Evolutionary conservation across 2,329 filamentous ascomycete genomes (phyloP), one percentile per base, ranked within the genome.

Genomic region (Raffaelea arxii): DNA sequence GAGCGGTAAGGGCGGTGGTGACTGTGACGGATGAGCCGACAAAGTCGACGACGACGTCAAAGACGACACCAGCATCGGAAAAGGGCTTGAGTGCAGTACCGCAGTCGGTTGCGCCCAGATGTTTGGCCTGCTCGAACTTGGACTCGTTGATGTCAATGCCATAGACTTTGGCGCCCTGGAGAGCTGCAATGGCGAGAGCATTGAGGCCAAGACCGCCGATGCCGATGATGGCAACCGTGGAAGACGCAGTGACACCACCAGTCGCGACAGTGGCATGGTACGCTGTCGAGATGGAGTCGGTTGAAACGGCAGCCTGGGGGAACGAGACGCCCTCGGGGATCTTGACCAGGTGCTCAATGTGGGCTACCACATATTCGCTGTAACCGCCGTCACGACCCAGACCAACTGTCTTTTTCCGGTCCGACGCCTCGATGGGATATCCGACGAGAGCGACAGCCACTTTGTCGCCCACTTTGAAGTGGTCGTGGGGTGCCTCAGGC

Each of bases 91-190:
- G 19, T 23, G 38, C 23, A 14, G 19, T 40, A 12, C 21, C 38
- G 12, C 38, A 40, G 21, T 21, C 38, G 9, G 25, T 23, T n/a
- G 38, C 38, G 38, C 38, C 38, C 21, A 44, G 41, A 10, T 41
- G 46, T 19, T 38, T 43, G 21, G 42, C 46, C 5, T 47, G 41
- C 21, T 32, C 37, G 30, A 47, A 47, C 22, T 46, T 47, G 16
- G 30, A 39, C 45, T 47, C 45, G 40, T 47, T 47, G 24, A 47
- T 24, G 12, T 40, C 38, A n/a, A 40, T n/a, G 21, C n/a, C 38
- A 16, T 40, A 40, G 9, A 40, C 38, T 5, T 14, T 18, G 38
- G 38, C 38, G 21, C 38, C 38, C 38, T 40, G 19, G 21, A 40
- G 7, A 16, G 38, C 38, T 16, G 38, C 38, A 24, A 40, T 40